These are phyloP conservation scores for Trifolium fragiferum DNA, from an alignment of 306 rosid species.

Conservation along the genomic window DNA sequence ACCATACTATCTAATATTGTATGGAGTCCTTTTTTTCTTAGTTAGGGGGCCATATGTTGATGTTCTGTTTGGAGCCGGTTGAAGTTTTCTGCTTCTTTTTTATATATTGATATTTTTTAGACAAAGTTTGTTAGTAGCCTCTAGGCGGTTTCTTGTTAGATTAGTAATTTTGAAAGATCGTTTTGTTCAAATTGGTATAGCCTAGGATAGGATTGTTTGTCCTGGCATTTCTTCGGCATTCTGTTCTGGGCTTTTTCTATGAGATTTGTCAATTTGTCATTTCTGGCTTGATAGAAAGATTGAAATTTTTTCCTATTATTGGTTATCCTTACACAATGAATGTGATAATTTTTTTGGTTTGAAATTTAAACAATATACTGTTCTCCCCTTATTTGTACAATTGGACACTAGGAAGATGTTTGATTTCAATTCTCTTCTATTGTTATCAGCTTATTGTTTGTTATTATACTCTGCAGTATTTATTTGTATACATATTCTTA, in stretches of 20 bases:
- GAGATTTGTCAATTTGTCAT: constrained; percentile 18
- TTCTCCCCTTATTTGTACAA: constrained; percentile 1
- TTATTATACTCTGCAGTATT: not conserved
- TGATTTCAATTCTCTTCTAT: constrained; percentile 1
- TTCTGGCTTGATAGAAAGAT: not conserved
- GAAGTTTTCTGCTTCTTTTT: constrained; percentile 12
- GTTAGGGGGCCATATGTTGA: constrained; percentile 12
- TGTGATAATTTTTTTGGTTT: constrained; percentile 5
- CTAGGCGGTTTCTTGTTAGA: constrained; percentile 8
- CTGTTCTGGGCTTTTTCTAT: not conserved
- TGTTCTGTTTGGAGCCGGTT: not conserved
- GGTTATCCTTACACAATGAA: constrained; percentile 7
- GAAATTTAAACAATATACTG: not conserved
- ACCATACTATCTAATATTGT: not conserved
- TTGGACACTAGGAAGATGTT: not conserved
- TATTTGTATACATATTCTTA: not conserved
- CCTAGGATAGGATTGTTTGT: constrained; percentile 4
- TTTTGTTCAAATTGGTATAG: not conserved
- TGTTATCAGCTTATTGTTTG: not conserved
- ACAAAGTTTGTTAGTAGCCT: not conserved
- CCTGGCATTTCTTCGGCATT: not conserved
- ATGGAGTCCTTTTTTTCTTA: not conserved
- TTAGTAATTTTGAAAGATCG: constrained; percentile 4
- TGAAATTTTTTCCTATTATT: not conserved
- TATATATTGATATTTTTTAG: constrained; percentile 3